Base-by-base conservation (phyloP, 768 basidiomycete genomes). In the Hypholoma sublateritium region DNA sequence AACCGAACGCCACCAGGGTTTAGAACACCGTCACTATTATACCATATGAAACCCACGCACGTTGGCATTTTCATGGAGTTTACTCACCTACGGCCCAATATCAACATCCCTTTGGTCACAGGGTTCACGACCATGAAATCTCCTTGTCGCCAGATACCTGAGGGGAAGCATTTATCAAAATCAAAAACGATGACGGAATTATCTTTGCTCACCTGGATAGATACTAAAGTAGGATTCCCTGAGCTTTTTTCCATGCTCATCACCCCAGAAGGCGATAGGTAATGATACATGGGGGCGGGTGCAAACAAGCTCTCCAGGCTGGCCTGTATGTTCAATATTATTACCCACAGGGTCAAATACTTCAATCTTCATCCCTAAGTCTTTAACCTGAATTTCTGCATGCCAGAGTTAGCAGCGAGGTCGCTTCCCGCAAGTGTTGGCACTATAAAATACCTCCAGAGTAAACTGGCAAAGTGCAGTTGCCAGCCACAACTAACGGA, bases 1-100 rank as follows among this genome's bases (percentile, higher is more conserved):
- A 93, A 93, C 2, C 91, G 83, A 50, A 93, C 85, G 5, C 91
- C 91, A 28, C 84, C 86, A 3, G 91, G 91, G 60, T 93, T 93
- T 25, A 89, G 75, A 13, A 89, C 89, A 14, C 85, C 86, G 57
- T 89, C 86, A 60, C 86, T 84, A 24, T 4, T 3, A 47, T 28
- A 43, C 17, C 43, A 22, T 16, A 25, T 47, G 13, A 47, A 49
- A 41, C 4, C 21, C 46, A 11, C 22, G n/a, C n/a, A n/a, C 16
- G 22, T 25, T 14, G 16, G 4, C 21, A 35, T 13, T 22, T 13
- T 25, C 19, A 22, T n/a, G 24, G 34, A 11, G 36, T 22, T 21
- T 39, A 16, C 65, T 50, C 53, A 80, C 84, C 84, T 88, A 60
- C 87, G 78, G 13, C 87, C 87, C n/a, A 87, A 68, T 60, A 88